Percentiles rank a stretch among this genome's conserved stretches.
These are phyloP conservation scores for Zygosaccharomyces pseudorouxii DNA, from an alignment of 805 yeast species.

Conservation along the genomic window DNA sequence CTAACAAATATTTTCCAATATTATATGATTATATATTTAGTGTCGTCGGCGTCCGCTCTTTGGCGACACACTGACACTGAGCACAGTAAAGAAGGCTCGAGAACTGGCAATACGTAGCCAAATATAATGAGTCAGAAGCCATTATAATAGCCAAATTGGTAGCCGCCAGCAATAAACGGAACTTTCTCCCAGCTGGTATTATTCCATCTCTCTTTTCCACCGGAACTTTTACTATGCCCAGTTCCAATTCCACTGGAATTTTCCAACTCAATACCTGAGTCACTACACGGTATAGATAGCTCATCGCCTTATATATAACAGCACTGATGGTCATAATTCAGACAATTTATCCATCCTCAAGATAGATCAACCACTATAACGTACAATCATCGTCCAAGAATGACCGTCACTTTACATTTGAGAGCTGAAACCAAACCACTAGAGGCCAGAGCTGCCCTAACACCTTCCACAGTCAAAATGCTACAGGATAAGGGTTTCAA, in stretches of 20 bases:
- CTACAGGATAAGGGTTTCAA: constrained; percentile 83
- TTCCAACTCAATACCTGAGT: not conserved
- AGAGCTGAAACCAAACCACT: constrained; percentile 97
- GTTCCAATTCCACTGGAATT: constrained; percentile 5
- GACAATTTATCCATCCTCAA: too few relatives aligned
- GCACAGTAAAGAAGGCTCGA: too few relatives aligned
- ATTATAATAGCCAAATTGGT: too few relatives aligned
- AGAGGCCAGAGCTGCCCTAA: constrained; percentile 95
- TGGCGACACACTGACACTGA: too few relatives aligned
- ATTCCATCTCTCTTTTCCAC: constrained; percentile 2
- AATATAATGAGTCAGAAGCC: too few relatives aligned
- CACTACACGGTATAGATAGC: not conserved
- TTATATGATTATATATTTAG: too few relatives aligned
- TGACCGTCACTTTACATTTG: constrained; percentile 66
- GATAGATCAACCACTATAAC: too few relatives aligned
- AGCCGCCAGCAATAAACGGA: too few relatives aligned
- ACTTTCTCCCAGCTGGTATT: not conserved
- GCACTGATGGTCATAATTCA: too few relatives aligned
- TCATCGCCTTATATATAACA: constrained; percentile 1
- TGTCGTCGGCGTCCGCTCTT: too few relatives aligned
- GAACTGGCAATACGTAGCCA: too few relatives aligned
- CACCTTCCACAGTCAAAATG: constrained; percentile 85
- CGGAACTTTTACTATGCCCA: constrained; percentile 3
- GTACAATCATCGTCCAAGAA: not conserved
- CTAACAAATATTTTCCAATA: too few relatives aligned